phyloP scores from a whole-genome alignment of 1,284 basidiomycete genomes.

The Sparassis latifolia region DNA sequence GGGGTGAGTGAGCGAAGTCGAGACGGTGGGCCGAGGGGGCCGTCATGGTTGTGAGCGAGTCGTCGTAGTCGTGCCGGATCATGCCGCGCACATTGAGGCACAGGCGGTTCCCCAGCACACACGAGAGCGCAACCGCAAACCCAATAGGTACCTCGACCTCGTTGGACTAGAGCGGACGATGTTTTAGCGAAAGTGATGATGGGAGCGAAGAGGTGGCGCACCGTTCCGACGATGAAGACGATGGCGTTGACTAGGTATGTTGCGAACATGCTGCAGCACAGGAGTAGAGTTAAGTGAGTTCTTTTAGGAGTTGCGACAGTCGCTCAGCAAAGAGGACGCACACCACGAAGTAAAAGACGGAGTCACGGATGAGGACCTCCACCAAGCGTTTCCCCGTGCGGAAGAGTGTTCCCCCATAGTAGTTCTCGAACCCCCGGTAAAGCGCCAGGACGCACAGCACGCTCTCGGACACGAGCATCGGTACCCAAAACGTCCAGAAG shows the following conservation, averaged over 20 bases:
- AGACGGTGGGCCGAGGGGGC: no score
- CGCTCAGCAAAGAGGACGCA: conserved; percentile 18
- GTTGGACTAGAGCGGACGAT: conserved; percentile 22
- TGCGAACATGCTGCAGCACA: conserved; percentile 39
- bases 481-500: conserved; percentile 55
- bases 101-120: conserved; percentile 47
- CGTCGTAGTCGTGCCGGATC: conserved; percentile 17
- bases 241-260: conserved; percentile 48
- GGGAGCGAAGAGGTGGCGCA: conserved; percentile 21
- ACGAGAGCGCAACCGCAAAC: conserved; percentile 51
- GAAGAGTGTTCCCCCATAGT: conserved; percentile 28
- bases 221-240: conserved; percentile 41
- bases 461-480: conserved; percentile 46
- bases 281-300: background rate
- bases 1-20: no score
- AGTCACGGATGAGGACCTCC: conserved; percentile 46
- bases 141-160: conserved; percentile 48
- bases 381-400: conserved; percentile 39
- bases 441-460: conserved; percentile 45
- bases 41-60: background rate
- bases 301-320: background rate
- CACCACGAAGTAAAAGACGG: conserved; percentile 50
- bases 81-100: conserved; percentile 47
- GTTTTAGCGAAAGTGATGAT: background rate
- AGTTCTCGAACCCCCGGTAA: conserved; percentile 39